These are phyloP conservation scores for Diaporthe citriasiana DNA, from an alignment of 2,329 filamentous ascomycete species.

Conservation along the genomic window DNA sequence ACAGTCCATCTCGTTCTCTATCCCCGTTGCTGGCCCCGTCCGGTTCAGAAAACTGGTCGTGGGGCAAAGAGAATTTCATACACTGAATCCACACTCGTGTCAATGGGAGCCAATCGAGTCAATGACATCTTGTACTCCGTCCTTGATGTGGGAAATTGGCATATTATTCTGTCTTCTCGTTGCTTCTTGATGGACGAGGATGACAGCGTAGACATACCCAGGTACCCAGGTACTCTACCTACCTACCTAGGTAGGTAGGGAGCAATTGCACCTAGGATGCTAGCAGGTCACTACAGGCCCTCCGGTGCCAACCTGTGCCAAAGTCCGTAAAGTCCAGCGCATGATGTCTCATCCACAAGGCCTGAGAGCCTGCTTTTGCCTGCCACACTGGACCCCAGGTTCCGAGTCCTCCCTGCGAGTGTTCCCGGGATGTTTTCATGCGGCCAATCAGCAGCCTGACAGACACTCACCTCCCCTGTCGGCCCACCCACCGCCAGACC, in stretches of 20 bases:
- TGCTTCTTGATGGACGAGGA: background rate
- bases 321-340: constrained; percentile 26
- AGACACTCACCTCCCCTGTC: background rate
- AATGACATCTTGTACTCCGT: background rate
- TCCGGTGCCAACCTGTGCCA: background rate
- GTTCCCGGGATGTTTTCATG: constrained; percentile 29
- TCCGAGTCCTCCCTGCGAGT: constrained; percentile 30
- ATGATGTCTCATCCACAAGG: background rate
- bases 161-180: background rate
- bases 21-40: background rate
- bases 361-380: background rate
- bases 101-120: constrained; percentile 3
- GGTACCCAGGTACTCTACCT: background rate
- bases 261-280: background rate
- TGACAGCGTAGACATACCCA: background rate
- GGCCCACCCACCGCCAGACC: constrained; percentile 10
- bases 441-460: background rate
- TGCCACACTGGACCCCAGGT: constrained; percentile 2
- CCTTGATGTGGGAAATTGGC: constrained; percentile 11
- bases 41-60: background rate
- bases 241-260: no score
- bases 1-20: background rate
- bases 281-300: background rate
- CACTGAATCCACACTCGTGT: constrained; percentile 18
- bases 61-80: constrained; percentile 32